Evolutionary conservation across 1,284 basidiomycete genomes (phyloP).

Genomic region (Boletus mariae): DNA sequence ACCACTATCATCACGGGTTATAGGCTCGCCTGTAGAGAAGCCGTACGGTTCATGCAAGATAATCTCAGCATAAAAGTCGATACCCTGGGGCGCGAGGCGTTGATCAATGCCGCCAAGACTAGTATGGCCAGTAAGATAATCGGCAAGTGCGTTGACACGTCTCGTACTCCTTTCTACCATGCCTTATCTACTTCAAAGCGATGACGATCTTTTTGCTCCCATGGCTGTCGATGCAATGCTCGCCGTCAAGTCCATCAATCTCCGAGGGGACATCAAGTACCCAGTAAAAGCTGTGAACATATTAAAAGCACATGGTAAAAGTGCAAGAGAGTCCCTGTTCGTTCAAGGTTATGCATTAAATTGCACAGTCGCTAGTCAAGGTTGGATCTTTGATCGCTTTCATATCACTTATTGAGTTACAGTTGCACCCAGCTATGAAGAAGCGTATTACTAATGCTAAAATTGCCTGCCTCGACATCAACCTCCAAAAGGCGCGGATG

Average conservation of each 20-base stretch:
- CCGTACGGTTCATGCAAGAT: constrained; percentile 98
- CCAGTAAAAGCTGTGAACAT: constrained; percentile 99
- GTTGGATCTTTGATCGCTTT: constrained; percentile 39
- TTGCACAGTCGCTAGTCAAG: constrained; percentile 98
- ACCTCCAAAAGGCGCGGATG: constrained; percentile 96
- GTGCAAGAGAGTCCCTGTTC: constrained; percentile 91
- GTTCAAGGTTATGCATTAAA: constrained; percentile 98
- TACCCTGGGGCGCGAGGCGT: constrained; percentile 82
- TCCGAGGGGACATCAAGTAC: constrained; percentile 96
- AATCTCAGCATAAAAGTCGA: constrained; percentile 97
- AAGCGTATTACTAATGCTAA: constrained; percentile 90
- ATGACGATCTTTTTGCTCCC: constrained; percentile 97
- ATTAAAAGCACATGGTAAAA: constrained; percentile 97
- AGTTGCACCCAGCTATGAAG: constrained; percentile 81
- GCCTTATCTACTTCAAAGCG: constrained; percentile 48
- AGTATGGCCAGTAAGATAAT: constrained; percentile 99
- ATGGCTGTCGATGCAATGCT: constrained; percentile 99
- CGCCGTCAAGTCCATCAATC: constrained; percentile 93
- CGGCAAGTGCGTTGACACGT: constrained; percentile 61
- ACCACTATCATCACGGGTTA: constrained; percentile 99
- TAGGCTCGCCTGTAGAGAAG: constrained; percentile 94
- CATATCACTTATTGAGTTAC: constrained; percentile 4
- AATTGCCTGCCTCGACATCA: constrained; percentile 98
- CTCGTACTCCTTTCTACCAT: not conserved
- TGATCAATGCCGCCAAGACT: constrained; percentile 97